Evolutionary conservation across 1,284 basidiomycete species (phyloP), one percentile per base, ranked within the genome.

Genomic region (Leccinum fuscescens): DNA sequence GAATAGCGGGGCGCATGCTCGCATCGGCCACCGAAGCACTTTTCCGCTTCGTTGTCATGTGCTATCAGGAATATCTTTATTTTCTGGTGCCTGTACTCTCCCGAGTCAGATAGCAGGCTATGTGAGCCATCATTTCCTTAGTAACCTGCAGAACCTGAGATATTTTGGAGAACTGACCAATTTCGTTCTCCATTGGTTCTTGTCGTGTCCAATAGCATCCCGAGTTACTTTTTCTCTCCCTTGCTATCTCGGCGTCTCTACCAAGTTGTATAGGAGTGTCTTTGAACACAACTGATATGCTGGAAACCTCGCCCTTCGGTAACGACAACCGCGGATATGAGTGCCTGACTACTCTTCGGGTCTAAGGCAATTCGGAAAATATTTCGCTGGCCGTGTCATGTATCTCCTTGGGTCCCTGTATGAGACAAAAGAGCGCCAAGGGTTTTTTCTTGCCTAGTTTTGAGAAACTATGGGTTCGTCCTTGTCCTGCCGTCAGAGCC

Each of bases 11-110:
- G 12, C 48, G 29, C 17, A 33, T 48, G 42, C 20, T 44, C 17
- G 42, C 42, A 44, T 46, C 60, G 39, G 51, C 64, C 61, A 52
- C 61, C 59, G 50, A 42, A 31, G 17, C 31, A 3, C 33, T 20
- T 31, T 35, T 3, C 20, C n/a, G 39, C 12, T 4, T 8, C 12
- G 9, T 3, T 20, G n/a, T 20, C 3, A 35, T 56, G 27, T 14
- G 37, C 22, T 20, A 46, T 53, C 17, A 33, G 37, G 35, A 31
- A 37, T 44, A 29, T 50, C 31, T 44, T 11, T 20, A 39, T 7
- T 37, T 31, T 17, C 22, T 49, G 24, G 48, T 49, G 24, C 24
- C 24, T 55, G 7, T 54, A 24, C 31, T 56, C 20, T 8, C 54
- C 31, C 50, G 4, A 35, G 9, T 27, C 29, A 20, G 14, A 27